Evolutionary conservation across 2,329 filamentous ascomycete species (phyloP).

Genomic region (Fusarium chaquense): DNA sequence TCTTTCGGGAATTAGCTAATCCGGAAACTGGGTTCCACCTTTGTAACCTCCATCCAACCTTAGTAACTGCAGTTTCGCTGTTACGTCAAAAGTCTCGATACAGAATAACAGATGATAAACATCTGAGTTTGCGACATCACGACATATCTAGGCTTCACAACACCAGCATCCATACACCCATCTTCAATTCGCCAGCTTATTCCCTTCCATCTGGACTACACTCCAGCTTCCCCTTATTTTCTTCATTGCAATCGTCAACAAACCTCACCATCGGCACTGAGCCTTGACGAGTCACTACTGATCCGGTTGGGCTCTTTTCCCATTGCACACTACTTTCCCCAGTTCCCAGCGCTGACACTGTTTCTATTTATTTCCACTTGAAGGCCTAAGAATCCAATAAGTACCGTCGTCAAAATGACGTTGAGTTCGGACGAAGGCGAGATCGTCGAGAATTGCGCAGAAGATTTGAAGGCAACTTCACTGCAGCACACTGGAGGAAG

Average conservation of each 20-base stretch:
- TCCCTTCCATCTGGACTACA: conserved; percentile 16
- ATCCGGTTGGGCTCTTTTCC: conserved; percentile 59
- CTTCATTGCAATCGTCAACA: conserved; percentile 23
- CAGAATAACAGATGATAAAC: conserved; percentile 10
- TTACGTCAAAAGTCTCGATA: conserved; percentile 44
- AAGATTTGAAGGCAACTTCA: conserved; percentile 86
- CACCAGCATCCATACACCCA: not conserved
- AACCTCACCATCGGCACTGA: conserved; percentile 45
- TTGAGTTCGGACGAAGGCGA: conserved; percentile 87
- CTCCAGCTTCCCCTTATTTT: conserved; percentile 20
- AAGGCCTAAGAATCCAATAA: conserved; percentile 39
- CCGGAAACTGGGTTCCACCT: conserved; percentile 27
- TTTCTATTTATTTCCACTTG: conserved; percentile 38
- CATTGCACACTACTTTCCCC: conserved; percentile 46
- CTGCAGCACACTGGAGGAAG: conserved; percentile 79
- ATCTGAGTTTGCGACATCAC: conserved; percentile 13
- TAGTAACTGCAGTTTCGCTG: conserved; percentile 14
- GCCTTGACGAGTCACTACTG: conserved; percentile 55
- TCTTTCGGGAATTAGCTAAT: conserved; percentile 46
- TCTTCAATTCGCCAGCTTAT: conserved; percentile 1
- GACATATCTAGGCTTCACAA: conserved; percentile 15
- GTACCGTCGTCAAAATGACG: conserved; percentile 52
- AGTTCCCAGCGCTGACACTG: conserved; percentile 55
- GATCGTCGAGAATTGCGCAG: conserved; percentile 79
- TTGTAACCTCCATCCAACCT: conserved; percentile 13